phyloP scores from a whole-genome alignment of 345 rosid genomes.

The Pistacia integerrima region DNA sequence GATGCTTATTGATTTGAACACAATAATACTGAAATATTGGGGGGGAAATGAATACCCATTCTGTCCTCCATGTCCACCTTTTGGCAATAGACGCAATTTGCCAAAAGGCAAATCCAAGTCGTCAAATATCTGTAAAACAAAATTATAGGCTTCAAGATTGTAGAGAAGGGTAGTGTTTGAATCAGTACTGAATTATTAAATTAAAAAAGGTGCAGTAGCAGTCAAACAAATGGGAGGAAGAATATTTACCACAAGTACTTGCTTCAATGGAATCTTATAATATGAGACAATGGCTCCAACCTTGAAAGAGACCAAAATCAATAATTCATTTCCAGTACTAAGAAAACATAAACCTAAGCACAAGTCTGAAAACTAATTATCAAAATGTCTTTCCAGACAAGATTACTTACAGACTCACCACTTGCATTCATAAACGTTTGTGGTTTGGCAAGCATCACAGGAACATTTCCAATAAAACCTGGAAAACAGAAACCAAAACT shows the following conservation, averaged over 20 bases:
- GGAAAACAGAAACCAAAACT: constrained; percentile 16
- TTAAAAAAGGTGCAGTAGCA: not conserved
- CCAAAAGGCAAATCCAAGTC: constrained; percentile 95
- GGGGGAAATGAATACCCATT: constrained; percentile 63
- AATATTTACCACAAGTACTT: constrained; percentile 77
- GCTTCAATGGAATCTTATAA: constrained; percentile 90
- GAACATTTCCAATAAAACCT: constrained; percentile 80
- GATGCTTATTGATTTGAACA: not conserved
- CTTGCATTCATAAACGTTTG: constrained; percentile 94
- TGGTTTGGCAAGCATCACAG: constrained; percentile 92
- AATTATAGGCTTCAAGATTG: constrained; percentile 12
- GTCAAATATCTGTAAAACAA: constrained; percentile 66
- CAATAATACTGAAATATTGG: not conserved
- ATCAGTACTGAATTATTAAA: constrained; percentile 1
- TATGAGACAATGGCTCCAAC: constrained; percentile 84
- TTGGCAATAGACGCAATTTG: constrained; percentile 83
- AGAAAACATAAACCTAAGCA: not conserved
- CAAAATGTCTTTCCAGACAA: constrained; percentile 25
- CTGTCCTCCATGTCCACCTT: constrained; percentile 99
- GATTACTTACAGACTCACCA: constrained; percentile 96
- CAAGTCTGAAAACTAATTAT: constrained; percentile 5
- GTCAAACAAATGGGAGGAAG: not conserved
- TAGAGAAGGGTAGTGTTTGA: not conserved
- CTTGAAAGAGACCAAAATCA: constrained; percentile 43
- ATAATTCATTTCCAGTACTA: constrained; percentile 18